Evolutionary conservation across 164 flowering plant genomes (phyloP), one percentile per base, ranked within the genome.

Genomic region (Magnolia officinalis): DNA sequence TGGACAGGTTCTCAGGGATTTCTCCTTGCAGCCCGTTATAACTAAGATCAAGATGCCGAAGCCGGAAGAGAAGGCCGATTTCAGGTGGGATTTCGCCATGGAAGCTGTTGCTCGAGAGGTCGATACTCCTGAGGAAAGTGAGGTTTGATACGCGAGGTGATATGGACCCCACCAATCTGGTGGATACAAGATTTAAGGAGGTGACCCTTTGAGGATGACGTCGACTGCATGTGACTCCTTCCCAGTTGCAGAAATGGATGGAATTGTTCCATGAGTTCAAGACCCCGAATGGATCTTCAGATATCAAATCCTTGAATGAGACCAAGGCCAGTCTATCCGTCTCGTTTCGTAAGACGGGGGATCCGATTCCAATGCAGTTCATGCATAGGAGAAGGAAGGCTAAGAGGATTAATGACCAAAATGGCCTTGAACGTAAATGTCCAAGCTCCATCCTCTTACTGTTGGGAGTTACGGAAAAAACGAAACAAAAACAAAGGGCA

Each of bases 111-210:
- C 78, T 55, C 50, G 80, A 81, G 4, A 88, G 81, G 6, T 84
- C 66, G 65, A 88, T 81, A 31, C 77, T 74, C 14, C 16, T 16
- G 3, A 88, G 88, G 73, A 80, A 86, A 10, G 87, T 79, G 59
- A 88, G 85, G 26, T 88, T 88, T 9, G 82, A 85, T 10, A 87
- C 70, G 20, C 69, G 74, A 1, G 91, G 87, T 69, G 76, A 77
- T 9, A 88, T 69, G 19, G 82, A 0, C 2, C 89, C 89, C 0
- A 24, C 18, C 7, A 88, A 52, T 1, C 75, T 37, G 0, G 55
- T 73, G 45, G 78, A 77, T 0, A 75, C 50, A 0, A 88, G 83
- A 63, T 82, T 58, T 14, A 85, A 78, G 13, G 23, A 79, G 8
- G 72, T 45, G 0, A 87, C 89, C 52, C 86, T 66, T 29, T 58